Conservation (phyloP, 2,329 filamentous ascomycete genomes). For the Samsoniella hepiali region DNA sequence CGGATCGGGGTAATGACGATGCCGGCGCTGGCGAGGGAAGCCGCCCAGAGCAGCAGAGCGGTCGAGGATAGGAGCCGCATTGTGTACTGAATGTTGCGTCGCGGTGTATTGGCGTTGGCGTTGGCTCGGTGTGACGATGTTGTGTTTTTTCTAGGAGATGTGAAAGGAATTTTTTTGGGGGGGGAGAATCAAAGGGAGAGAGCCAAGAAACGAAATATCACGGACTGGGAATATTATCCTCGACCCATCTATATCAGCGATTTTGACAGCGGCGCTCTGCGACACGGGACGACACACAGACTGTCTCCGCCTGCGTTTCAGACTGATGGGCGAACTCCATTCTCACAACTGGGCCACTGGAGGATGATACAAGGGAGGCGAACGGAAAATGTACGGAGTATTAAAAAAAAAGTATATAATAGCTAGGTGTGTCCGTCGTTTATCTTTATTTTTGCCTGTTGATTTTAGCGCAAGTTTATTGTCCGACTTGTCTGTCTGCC, state of each 20-base stretch:
- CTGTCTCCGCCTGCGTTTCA: slow-evolving; percentile 18
- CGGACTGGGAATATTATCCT: not conserved
- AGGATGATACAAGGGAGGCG: not conserved
- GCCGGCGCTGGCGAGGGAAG: slow-evolving; percentile 48
- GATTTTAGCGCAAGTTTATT: not conserved
- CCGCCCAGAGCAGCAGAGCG: slow-evolving; percentile 41
- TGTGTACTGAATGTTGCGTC: not conserved
- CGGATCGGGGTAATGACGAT: slow-evolving; percentile 55
- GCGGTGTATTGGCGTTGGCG: too few relatives aligned
- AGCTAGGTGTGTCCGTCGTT: not conserved
- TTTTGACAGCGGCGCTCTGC: slow-evolving; percentile 6
- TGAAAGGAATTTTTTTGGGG: not conserved
- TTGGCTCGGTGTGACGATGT: not conserved
- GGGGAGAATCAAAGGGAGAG: slow-evolving; percentile 20
- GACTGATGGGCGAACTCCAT: not conserved
- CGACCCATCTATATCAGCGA: not conserved
- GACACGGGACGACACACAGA: slow-evolving; percentile 14
- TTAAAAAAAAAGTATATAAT: not conserved
- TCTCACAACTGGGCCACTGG: not conserved
- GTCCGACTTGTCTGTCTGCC: not conserved
- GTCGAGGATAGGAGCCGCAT: slow-evolving; percentile 20
- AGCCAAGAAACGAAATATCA: not conserved
- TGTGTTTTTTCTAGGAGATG: not conserved
- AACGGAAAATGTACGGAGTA: not conserved
- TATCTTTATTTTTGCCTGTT: not conserved